Conservation (phyloP, 2,329 filamentous ascomycete genomes). For the Laburnicola sp. region DNA sequence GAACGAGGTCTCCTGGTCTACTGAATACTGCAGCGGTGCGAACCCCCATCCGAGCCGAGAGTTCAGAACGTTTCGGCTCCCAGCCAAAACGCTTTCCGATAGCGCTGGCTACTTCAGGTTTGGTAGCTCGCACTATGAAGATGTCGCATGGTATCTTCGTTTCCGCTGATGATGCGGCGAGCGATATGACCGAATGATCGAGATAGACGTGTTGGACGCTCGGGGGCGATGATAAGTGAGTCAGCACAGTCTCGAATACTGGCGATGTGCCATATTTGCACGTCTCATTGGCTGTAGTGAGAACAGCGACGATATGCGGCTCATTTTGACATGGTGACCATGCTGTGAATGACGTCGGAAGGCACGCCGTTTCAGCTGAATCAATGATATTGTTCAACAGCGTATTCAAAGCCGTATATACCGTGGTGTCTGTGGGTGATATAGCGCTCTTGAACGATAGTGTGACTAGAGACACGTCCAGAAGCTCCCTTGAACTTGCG, state of each 20-base stretch:
- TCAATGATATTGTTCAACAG: constrained; percentile 35
- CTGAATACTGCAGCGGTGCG: constrained; percentile 24
- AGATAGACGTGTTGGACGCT: constrained; percentile 30
- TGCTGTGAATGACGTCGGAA: constrained; percentile 30
- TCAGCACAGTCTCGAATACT: constrained; percentile 26
- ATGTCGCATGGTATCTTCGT: constrained; percentile 29
- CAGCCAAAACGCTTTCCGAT: constrained; percentile 38
- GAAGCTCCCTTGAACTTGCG: constrained; percentile 17
- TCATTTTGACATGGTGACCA: constrained; percentile 33
- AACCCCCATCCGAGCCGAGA: constrained; percentile 22
- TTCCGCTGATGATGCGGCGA: constrained; percentile 23
- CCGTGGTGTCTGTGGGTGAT: constrained; percentile 6
- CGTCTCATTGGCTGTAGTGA: constrained; percentile 29
- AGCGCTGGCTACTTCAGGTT: constrained; percentile 25
- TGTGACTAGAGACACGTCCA: constrained; percentile 30
- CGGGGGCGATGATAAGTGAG: constrained; percentile 19
- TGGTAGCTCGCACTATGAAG: constrained; percentile 25
- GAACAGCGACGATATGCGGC: constrained; percentile 20
- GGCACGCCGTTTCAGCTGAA: constrained; percentile 23
- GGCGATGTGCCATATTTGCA: constrained; percentile 18
- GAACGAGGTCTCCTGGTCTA: constrained; percentile 30
- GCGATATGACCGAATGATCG: constrained; percentile 27
- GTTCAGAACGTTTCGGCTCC: constrained; percentile 31
- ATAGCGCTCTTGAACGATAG: constrained; percentile 27
- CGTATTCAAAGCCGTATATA: constrained; percentile 23